phyloP scores from a whole-genome alignment of 805 yeast genomes.

The Candida chilensis region DNA sequence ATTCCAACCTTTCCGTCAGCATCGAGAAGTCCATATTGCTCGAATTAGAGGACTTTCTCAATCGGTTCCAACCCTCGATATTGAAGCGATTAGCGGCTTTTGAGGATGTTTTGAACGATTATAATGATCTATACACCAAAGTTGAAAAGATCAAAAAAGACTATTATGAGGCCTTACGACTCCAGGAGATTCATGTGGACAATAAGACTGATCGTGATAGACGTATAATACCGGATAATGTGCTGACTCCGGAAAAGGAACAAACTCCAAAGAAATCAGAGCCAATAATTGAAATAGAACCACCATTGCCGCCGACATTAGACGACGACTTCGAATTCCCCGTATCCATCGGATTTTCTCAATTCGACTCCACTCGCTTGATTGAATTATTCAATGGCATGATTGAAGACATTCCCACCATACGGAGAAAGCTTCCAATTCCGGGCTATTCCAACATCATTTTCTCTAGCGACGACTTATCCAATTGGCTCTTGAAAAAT shows the following conservation, averaged over 20 bases:
- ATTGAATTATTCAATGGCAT: slow-evolving; percentile 12
- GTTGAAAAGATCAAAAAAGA: slow-evolving; percentile 19
- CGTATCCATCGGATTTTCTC: slow-evolving; percentile 15
- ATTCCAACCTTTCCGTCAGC: slow-evolving; percentile 15
- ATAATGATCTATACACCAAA: slow-evolving; percentile 11
- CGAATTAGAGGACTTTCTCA: slow-evolving; percentile 21
- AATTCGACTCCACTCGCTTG: slow-evolving; percentile 9
- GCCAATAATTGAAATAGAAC: no score
- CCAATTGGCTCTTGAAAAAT: slow-evolving; percentile 13
- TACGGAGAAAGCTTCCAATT: slow-evolving; percentile 21
- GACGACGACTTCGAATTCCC: slow-evolving; percentile 22
- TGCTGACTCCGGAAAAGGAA: not conserved
- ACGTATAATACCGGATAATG: slow-evolving; percentile 2
- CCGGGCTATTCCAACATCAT: slow-evolving; percentile 30
- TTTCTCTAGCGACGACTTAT: slow-evolving; percentile 27
- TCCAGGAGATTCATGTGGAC: slow-evolving; percentile 19
- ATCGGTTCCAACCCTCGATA: slow-evolving; percentile 23
- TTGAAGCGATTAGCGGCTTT: slow-evolving; percentile 12
- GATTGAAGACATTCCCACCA: slow-evolving; percentile 12
- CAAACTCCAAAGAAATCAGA: slow-evolving; percentile 2
- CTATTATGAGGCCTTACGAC: slow-evolving; percentile 17
- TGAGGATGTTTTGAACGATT: slow-evolving; percentile 13
- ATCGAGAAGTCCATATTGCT: slow-evolving; percentile 24
- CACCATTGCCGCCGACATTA: no score
- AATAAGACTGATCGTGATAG: slow-evolving; percentile 1